Evolutionary conservation across 169 alveolate genomes (phyloP).

Genomic region (Plasmodium gonderi): DNA sequence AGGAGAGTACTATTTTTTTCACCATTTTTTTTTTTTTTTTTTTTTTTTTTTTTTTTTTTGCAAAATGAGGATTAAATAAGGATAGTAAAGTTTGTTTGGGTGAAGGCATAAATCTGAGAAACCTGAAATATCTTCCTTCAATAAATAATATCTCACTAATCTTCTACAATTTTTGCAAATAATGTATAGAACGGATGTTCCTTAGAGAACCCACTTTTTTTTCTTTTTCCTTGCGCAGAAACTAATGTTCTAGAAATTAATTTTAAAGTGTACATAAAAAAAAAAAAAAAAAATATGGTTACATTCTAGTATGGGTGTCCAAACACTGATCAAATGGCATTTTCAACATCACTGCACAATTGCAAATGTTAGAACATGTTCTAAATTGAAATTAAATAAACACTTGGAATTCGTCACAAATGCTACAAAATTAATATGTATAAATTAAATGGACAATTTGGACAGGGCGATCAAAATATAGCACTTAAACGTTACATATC

Average conservation of each 20-base stretch:
- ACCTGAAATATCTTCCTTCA: background rate
- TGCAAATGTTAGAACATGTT: background rate
- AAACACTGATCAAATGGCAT: background rate
- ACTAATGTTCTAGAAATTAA: too few species aligned
- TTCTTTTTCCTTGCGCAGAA: too few species aligned
- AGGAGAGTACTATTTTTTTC: slow-evolving; percentile 19
- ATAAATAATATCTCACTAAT: background rate
- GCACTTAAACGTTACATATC: background rate
- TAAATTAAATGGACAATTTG: background rate
- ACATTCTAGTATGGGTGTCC: background rate
- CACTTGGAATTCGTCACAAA: background rate
- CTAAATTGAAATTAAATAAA: background rate
- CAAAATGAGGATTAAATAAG: background rate
- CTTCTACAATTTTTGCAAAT: too few species aligned
- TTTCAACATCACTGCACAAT: background rate
- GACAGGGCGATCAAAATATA: background rate
- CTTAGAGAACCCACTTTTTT: too few species aligned
- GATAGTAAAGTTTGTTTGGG: background rate
- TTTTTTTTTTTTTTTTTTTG: slow-evolving; percentile 23
- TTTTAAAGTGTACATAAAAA: too few species aligned
- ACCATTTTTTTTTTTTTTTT: slow-evolving; percentile 36
- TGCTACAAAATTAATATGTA: background rate
- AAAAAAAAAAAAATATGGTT: background rate
- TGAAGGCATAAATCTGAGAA: background rate
- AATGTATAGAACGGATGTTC: too few species aligned